phyloP scores from a whole-genome alignment of 176 grass and related monocot genomes.

The Neostapfia colusana region DNA sequence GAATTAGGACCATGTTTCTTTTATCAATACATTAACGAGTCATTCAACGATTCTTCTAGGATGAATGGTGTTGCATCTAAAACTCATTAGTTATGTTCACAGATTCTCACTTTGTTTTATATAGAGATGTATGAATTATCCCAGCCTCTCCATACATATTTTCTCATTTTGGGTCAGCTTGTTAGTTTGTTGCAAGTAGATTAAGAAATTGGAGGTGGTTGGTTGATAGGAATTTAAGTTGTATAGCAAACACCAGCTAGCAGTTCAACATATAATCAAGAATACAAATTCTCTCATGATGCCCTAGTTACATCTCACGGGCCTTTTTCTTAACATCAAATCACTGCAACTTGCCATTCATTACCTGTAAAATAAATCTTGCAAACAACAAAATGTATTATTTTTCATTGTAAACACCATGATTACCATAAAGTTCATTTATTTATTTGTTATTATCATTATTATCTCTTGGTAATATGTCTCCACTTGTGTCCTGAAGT shows the following conservation, averaged over 20 bases:
- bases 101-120: background rate
- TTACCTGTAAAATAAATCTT: no score
- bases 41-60: background rate
- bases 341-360: no score
- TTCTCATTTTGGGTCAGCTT: no score
- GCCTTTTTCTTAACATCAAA: background rate
- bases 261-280: no score
- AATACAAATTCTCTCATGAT: background rate
- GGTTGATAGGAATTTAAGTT: background rate
- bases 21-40: background rate
- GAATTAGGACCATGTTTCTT: conserved; percentile 2
- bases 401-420: background rate
- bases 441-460: background rate
- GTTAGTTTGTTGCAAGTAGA: no score
- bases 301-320: background rate
- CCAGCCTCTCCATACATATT: no score
- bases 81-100: background rate
- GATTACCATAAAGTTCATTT: background rate
- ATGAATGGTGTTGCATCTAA: background rate
- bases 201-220: no score
- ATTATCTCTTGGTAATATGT: no score
- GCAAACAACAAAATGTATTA: no score
- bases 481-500: no score
- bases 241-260: background rate
- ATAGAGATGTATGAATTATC: background rate